Evolutionary conservation across 176 grass and related monocot species (phyloP), one percentile per base, ranked within the genome.

Genomic region (Carex myosuroides): DNA sequence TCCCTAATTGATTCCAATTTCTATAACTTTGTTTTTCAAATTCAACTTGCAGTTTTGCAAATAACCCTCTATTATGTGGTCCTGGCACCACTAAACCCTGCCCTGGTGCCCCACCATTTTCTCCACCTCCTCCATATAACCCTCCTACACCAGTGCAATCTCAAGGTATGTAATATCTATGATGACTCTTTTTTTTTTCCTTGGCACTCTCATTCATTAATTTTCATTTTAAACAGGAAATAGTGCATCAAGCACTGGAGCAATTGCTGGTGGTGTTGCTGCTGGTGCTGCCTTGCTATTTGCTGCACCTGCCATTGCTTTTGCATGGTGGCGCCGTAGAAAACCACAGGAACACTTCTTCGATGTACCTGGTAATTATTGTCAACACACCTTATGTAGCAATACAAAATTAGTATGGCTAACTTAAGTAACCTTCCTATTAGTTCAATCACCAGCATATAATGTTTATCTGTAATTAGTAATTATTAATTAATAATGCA

Each of bases 311-410:
- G 93, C 93, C 14, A 94, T 94, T 90, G 79, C 84, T 86, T 94
- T 94, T 87, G 93, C 93, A 75, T 94, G 85, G 74, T 94, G 86
- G 86, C 64, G 90, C 0, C 93, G 93, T 52, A 90, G 88, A 83
- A 94, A 94, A 88, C 93, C 93, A 4, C 90, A 90, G 83, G 93
- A 94, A 50, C 93, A 92, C 74, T 94, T 94, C 90, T 94, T 94
- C 14, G 93, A 94, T 85, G 93, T 94, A 21, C 88, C 93, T 65
- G 93, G 93, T 92, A 90, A 75, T 81, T 80, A 83, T 33, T 78
- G 73, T 74, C 12, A 74, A 4, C n/a, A 74, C 17, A 73, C 18
- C 12, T 72, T 73, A 20, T 22, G 11, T 46, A 50, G n/a, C 41
- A 73, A 73, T 46, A 70, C 39, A 20, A 46, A 37, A 46, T 74